Percentiles rank a stretch among this genome's conserved stretches.
phyloP scores from a whole-genome alignment of 2,329 filamentous ascomycete genomes.

The Sarocladiaceae sp. region DNA sequence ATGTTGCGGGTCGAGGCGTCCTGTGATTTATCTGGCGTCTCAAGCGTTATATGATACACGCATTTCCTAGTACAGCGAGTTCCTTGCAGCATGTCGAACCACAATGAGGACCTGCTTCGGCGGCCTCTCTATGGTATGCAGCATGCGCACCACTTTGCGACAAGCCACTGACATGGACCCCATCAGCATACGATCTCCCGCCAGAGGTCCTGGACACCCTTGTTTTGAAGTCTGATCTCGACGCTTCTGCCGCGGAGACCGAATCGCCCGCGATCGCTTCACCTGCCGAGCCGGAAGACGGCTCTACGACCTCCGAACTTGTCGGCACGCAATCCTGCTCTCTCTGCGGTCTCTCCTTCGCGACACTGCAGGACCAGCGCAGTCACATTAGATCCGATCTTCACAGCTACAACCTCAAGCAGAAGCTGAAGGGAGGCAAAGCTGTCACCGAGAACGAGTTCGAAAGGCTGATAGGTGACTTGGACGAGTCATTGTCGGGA shows the following conservation, averaged over 20 bases:
- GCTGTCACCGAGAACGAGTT: slow-evolving; percentile 78
- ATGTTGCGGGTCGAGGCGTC: not conserved
- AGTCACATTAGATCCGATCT: slow-evolving; percentile 84
- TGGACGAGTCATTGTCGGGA: slow-evolving; percentile 90
- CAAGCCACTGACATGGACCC: not conserved
- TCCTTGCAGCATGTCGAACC: slow-evolving; percentile 28
- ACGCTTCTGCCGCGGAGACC: slow-evolving; percentile 16
- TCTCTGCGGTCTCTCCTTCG: slow-evolving; percentile 68
- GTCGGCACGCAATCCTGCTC: slow-evolving; percentile 70
- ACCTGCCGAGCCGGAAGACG: slow-evolving; percentile 15
- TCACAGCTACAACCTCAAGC: slow-evolving; percentile 91
- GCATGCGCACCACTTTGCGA: not conserved
- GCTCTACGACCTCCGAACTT: slow-evolving; percentile 22
- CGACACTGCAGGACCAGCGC: slow-evolving; percentile 71
- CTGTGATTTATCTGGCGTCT: not conserved
- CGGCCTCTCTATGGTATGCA: slow-evolving; percentile 47
- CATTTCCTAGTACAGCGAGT: not conserved
- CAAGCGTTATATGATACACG: not conserved
- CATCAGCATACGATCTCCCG: slow-evolving; percentile 76
- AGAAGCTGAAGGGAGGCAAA: slow-evolving; percentile 68
- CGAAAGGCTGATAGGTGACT: slow-evolving; percentile 72
- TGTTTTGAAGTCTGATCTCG: slow-evolving; percentile 34
- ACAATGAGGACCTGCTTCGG: slow-evolving; percentile 39
- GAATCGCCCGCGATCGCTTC: slow-evolving; percentile 14
- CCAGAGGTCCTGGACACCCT: slow-evolving; percentile 65